phyloP scores from a whole-genome alignment of 208 protist species.

The Angomonas desouzai region DNA sequence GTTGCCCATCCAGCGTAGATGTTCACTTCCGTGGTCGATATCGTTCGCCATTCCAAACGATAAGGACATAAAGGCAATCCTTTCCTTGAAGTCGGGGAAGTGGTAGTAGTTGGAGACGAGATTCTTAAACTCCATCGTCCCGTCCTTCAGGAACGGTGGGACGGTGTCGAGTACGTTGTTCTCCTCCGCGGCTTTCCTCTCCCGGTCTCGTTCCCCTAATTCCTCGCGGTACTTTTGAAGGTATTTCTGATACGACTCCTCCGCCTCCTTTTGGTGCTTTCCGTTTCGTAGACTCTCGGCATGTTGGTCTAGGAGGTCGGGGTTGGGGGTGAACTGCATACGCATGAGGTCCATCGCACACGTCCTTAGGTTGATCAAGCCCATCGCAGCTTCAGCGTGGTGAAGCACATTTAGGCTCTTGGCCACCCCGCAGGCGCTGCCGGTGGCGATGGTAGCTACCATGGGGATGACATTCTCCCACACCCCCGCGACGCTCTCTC shows the following conservation, averaged over 20 bases:
- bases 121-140: slow-evolving; percentile 38
- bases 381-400: slow-evolving; percentile 37
- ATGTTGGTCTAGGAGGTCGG: slow-evolving; percentile 22
- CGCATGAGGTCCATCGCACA: slow-evolving; percentile 59
- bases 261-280: slow-evolving; percentile 12
- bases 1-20: slow-evolving; percentile 85
- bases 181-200: neutral
- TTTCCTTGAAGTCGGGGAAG: slow-evolving; percentile 38
- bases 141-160: slow-evolving; percentile 44
- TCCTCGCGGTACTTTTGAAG: slow-evolving; percentile 15
- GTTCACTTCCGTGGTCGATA: slow-evolving; percentile 82
- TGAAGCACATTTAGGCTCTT: slow-evolving; percentile 62
- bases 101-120: slow-evolving; percentile 29
- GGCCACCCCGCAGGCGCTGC: slow-evolving; percentile 82
- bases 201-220: slow-evolving; percentile 19
- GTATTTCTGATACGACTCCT: slow-evolving; percentile 22
- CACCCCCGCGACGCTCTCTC: slow-evolving; percentile 8
- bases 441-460: slow-evolving; percentile 69
- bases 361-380: slow-evolving; percentile 64
- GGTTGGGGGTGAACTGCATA: slow-evolving; percentile 46
- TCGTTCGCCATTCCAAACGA: slow-evolving; percentile 80
- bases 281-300: neutral
- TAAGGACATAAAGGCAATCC: slow-evolving; percentile 84
- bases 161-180: neutral
- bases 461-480: slow-evolving; percentile 57